phyloP scores from a whole-genome alignment of 768 basidiomycete species.

The Auricularia heimuer region DNA sequence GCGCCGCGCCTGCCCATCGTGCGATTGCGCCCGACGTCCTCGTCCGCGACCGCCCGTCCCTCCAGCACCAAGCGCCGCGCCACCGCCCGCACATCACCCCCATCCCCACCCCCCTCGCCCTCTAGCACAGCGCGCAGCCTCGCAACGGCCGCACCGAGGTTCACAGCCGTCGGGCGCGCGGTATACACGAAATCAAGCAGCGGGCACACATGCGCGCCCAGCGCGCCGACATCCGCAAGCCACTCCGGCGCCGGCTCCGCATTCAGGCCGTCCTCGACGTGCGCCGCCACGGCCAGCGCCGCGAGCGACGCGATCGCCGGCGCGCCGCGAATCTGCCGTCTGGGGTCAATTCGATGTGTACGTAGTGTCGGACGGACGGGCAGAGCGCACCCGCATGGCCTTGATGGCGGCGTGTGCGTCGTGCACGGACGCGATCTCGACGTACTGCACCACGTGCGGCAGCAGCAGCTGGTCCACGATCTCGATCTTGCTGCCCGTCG shows the following conservation, averaged over 20 bases:
- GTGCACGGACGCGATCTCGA: constrained; percentile 60
- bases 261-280: constrained; percentile 46
- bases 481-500: constrained; percentile 48
- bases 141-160: constrained; percentile 77
- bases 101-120: constrained; percentile 23
- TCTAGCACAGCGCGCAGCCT: constrained; percentile 50
- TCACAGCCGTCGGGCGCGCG: constrained; percentile 93
- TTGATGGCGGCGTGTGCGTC: constrained; percentile 92
- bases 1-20: constrained; percentile 79
- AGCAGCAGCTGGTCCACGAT: constrained; percentile 87
- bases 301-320: constrained; percentile 93
- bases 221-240: constrained; percentile 39
- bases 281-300: constrained; percentile 61
- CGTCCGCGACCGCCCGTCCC: constrained; percentile 64
- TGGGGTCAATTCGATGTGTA: not conserved
- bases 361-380: not conserved
- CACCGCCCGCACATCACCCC: constrained; percentile 26
- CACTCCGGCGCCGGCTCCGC: constrained; percentile 41
- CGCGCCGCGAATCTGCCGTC: constrained; percentile 67
- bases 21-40: constrained; percentile 82
- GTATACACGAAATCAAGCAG: constrained; percentile 67
- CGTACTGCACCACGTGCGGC: constrained; percentile 59
- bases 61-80: constrained; percentile 55
- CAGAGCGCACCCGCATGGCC: constrained; percentile 69
- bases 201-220: constrained; percentile 46